These are phyloP conservation scores for Tulasnella sp. DNA, from an alignment of 768 basidiomycete genomes.

Conservation along the genomic window DNA sequence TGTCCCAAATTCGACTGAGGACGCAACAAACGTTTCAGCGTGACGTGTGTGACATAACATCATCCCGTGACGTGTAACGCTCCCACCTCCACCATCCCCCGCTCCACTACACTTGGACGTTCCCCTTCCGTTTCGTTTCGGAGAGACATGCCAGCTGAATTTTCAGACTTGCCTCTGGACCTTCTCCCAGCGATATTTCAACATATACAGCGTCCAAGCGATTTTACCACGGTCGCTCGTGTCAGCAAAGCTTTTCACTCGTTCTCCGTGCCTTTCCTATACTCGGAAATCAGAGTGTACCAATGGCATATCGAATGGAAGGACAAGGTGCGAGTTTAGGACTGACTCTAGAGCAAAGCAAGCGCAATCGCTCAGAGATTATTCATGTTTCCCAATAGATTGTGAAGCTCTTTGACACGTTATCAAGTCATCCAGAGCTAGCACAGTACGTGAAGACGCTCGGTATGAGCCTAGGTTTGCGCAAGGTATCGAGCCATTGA, in stretches of 20 bases:
- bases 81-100: neutral
- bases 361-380: neutral
- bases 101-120: neutral
- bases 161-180: slow-evolving; percentile 49
- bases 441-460: slow-evolving; percentile 51
- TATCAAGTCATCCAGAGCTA: slow-evolving; percentile 47
- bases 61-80: neutral
- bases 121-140: neutral
- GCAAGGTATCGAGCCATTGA: neutral
- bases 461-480: slow-evolving; percentile 36
- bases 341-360: neutral
- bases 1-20: neutral
- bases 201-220: slow-evolving; percentile 44
- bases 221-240: slow-evolving; percentile 46
- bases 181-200: slow-evolving; percentile 50
- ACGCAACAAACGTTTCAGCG: neutral
- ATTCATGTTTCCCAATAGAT: slow-evolving; percentile 38
- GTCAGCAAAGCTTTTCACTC: slow-evolving; percentile 50
- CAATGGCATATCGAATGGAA: slow-evolving; percentile 66
- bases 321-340: slow-evolving; percentile 38
- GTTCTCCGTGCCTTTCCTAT: slow-evolving; percentile 47
- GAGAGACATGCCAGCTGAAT: neutral
- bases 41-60: neutral
- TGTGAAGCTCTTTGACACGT: slow-evolving; percentile 50
- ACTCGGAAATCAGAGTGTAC: slow-evolving; percentile 52